Percentiles rank a stretch among this genome's conserved stretches.
Evolutionary conservation across 345 rosid genomes (phyloP).

Genomic region (Erodium maritimum): DNA sequence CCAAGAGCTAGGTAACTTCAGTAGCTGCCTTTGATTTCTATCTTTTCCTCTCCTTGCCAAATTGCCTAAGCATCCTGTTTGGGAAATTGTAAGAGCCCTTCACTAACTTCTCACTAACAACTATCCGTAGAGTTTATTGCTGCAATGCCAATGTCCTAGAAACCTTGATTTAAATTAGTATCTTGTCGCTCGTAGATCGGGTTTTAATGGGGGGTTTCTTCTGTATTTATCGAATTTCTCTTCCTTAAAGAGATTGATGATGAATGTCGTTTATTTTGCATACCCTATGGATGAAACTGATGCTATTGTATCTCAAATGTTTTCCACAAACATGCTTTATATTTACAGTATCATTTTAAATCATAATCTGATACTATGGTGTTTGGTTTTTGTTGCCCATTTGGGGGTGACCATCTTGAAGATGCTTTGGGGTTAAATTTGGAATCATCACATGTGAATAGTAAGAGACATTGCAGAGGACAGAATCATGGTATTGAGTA

Average conservation of each 20-base stretch:
- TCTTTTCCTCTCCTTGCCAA: neutral
- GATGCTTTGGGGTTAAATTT: neutral
- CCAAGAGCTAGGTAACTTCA: conserved; percentile 40
- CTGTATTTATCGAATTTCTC: too few species aligned
- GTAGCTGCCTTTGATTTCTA: conserved; percentile 15
- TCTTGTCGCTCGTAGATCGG: neutral
- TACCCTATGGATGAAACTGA: too few species aligned
- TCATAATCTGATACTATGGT: neutral
- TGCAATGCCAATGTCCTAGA: neutral
- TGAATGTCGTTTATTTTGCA: too few species aligned
- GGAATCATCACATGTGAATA: neutral
- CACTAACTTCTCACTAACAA: neutral
- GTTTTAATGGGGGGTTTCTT: too few species aligned
- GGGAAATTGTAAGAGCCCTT: neutral
- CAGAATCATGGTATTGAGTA: neutral
- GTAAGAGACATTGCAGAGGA: neutral
- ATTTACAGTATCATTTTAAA: too few species aligned
- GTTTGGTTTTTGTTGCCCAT: neutral
- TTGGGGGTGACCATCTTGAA: neutral
- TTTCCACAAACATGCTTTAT: too few species aligned
- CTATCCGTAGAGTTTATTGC: neutral
- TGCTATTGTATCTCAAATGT: too few species aligned
- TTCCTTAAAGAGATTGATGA: too few species aligned
- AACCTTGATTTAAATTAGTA: neutral
- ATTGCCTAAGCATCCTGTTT: neutral